Conservation (phyloP, 1,284 basidiomycete genomes). For the Calocybe gambosa region DNA sequence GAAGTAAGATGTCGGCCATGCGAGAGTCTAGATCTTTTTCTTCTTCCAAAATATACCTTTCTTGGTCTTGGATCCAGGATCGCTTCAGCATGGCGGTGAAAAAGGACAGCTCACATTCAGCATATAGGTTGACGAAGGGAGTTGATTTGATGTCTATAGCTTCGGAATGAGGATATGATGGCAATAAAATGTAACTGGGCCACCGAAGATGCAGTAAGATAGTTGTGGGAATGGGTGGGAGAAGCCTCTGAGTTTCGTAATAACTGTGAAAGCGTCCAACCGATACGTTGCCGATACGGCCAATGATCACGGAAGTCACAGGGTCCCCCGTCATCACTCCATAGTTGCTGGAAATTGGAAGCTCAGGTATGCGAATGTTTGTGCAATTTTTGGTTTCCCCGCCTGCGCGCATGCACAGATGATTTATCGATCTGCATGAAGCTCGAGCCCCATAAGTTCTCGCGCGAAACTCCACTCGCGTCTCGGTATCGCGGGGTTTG, state of each 20-base stretch:
- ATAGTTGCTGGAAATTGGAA: not conserved
- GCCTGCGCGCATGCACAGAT: not conserved
- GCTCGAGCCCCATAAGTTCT: slow-evolving; percentile 5
- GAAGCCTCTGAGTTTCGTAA: not conserved
- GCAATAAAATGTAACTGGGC: not conserved
- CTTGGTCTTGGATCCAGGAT: not conserved
- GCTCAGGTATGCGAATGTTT: slow-evolving; percentile 3
- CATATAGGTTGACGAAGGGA: slow-evolving; percentile 1
- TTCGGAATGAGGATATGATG: not conserved
- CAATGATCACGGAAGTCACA: not conserved
- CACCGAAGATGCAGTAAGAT: not conserved
- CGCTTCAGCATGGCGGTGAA: not conserved
- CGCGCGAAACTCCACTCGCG: slow-evolving; percentile 2
- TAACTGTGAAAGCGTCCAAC: not conserved
- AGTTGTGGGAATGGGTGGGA: not conserved
- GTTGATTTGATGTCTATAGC: not conserved
- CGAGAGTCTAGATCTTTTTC: not conserved
- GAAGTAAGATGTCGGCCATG: not conserved
- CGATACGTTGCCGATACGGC: not conserved
- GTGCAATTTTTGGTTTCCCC: not conserved
- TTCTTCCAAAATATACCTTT: slow-evolving; percentile 1
- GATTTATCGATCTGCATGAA: slow-evolving; percentile 1
- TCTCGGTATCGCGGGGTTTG: not conserved
- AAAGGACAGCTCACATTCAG: not conserved
- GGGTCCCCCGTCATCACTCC: not conserved